Percentiles rank a stretch among this genome's conserved stretches.
phyloP scores from a whole-genome alignment of 352 stramenopile genomes.

The Pythium brassicae region DNA sequence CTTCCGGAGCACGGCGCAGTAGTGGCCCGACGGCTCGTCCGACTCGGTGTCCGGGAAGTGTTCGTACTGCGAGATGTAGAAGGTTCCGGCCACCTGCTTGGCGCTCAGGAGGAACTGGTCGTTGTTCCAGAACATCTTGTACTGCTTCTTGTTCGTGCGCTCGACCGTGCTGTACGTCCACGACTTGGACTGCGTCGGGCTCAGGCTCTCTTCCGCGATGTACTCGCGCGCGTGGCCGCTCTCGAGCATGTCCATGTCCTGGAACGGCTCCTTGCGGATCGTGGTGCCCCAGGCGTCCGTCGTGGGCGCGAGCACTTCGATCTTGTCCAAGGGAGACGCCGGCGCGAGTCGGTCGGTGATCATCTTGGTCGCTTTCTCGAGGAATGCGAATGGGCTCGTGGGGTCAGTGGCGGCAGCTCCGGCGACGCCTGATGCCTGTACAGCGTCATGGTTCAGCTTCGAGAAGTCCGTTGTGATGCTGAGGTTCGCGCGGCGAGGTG shows the following conservation, averaged over 20 bases:
- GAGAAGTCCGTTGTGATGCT: slow-evolving; percentile 54
- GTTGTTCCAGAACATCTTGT: slow-evolving; percentile 87
- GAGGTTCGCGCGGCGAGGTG: slow-evolving; percentile 39
- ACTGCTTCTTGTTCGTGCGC: slow-evolving; percentile 81
- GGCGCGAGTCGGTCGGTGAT: slow-evolving; percentile 29
- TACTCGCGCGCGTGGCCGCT: slow-evolving; percentile 75
- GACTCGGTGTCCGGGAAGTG: slow-evolving; percentile 69
- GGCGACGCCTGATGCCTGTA: slow-evolving; percentile 5
- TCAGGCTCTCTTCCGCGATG: slow-evolving; percentile 80
- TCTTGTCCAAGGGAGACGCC: slow-evolving; percentile 16
- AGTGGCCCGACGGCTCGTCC: slow-evolving; percentile 56
- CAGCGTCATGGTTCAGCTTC: slow-evolving; percentile 14
- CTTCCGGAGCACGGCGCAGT: slow-evolving; percentile 77
- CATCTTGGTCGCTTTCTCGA: slow-evolving; percentile 60
- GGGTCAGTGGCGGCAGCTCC: slow-evolving; percentile 21
- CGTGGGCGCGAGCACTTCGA: slow-evolving; percentile 13
- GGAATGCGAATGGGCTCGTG: slow-evolving; percentile 31
- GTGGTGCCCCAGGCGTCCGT: slow-evolving; percentile 50
- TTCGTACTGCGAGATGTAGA: slow-evolving; percentile 90
- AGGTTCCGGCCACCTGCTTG: slow-evolving; percentile 76
- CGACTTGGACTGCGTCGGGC: slow-evolving; percentile 65
- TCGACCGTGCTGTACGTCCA: slow-evolving; percentile 82
- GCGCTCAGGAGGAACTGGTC: slow-evolving; percentile 81
- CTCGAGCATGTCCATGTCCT: slow-evolving; percentile 87
- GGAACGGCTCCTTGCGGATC: slow-evolving; percentile 66